phyloP scores from a whole-genome alignment of 1,139 yeast species.

The Hanseniaspora gamundiae region DNA sequence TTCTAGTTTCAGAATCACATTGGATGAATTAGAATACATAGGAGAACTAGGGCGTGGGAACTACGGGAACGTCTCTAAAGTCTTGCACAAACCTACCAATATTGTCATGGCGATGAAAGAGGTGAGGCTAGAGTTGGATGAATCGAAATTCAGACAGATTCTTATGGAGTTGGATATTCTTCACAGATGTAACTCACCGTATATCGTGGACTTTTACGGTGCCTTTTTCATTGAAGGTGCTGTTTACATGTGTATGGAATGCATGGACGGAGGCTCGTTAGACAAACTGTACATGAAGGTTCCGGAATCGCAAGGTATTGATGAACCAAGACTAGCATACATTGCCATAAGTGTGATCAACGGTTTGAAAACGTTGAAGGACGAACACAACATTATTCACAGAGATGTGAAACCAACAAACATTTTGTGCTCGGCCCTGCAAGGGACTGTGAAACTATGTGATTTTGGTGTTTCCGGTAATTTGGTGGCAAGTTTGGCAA shows the following conservation, averaged over 20 bases:
- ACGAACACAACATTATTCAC: conserved; percentile 84
- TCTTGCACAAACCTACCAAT: conserved; percentile 86
- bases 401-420: conserved; percentile 97
- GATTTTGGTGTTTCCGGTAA: conserved; percentile 97
- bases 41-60: conserved; percentile 92
- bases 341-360: conserved; percentile 71
- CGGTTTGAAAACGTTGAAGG: conserved; percentile 77
- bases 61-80: conserved; percentile 90
- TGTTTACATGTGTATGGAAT: conserved; percentile 96
- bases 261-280: conserved; percentile 94
- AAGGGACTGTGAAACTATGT: conserved; percentile 82
- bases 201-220: conserved; percentile 89
- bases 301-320: conserved; percentile 45
- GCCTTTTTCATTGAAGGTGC: conserved; percentile 97
- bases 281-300: conserved; percentile 66
- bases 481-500: conserved; percentile 87
- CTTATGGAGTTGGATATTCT: conserved; percentile 90
- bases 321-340: conserved; percentile 69
- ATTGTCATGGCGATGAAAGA: conserved; percentile 96
- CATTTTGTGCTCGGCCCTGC: conserved; percentile 60
- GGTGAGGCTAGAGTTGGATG: conserved; percentile 83
- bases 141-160: conserved; percentile 81
- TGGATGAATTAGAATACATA: conserved; percentile 72
- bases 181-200: conserved; percentile 82
- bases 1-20: conserved; percentile 70